phyloP scores from a whole-genome alignment of 1,284 basidiomycete species.

The Boletus hoseneyae region DNA sequence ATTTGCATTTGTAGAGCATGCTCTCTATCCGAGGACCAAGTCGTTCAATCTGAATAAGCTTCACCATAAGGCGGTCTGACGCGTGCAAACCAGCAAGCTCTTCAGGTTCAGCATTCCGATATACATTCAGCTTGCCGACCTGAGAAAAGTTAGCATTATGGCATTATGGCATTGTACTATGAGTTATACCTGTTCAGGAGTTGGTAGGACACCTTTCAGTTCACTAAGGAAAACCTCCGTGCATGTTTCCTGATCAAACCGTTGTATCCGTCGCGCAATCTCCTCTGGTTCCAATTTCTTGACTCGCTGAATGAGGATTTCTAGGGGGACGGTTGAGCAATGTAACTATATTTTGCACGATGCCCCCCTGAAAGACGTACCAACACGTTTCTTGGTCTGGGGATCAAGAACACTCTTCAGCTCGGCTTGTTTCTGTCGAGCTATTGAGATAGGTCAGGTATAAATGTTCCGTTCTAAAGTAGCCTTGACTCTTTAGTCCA shows the following conservation, averaged over 20 bases:
- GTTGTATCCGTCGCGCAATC: conserved; percentile 77
- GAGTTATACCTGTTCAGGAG: conserved; percentile 74
- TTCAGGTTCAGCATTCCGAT: conserved; percentile 83
- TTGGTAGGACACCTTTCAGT: conserved; percentile 81
- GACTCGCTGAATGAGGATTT: conserved; percentile 86
- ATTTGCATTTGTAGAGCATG: conserved; percentile 88
- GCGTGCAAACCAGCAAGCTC: conserved; percentile 89
- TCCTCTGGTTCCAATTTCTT: conserved; percentile 82
- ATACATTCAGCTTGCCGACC: conserved; percentile 90
- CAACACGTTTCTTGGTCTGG: conserved; percentile 87
- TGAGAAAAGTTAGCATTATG: conserved; percentile 31
- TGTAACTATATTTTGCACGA: not conserved
- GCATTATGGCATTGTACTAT: conserved; percentile 8
- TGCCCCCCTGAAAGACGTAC: conserved; percentile 42
- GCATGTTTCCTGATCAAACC: conserved; percentile 84
- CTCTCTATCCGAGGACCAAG: conserved; percentile 90
- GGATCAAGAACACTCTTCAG: conserved; percentile 88
- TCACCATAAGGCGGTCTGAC: conserved; percentile 95
- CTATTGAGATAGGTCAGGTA: conserved; percentile 35
- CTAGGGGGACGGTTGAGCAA: too few species aligned
- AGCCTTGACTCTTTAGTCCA: not conserved
- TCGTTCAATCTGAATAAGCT: conserved; percentile 93
- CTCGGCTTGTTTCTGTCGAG: conserved; percentile 79
- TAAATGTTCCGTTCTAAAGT: not conserved
- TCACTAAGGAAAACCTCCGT: conserved; percentile 86